Base-by-base conservation (phyloP, 1,284 basidiomycete species). In the Boletus smithii region DNA sequence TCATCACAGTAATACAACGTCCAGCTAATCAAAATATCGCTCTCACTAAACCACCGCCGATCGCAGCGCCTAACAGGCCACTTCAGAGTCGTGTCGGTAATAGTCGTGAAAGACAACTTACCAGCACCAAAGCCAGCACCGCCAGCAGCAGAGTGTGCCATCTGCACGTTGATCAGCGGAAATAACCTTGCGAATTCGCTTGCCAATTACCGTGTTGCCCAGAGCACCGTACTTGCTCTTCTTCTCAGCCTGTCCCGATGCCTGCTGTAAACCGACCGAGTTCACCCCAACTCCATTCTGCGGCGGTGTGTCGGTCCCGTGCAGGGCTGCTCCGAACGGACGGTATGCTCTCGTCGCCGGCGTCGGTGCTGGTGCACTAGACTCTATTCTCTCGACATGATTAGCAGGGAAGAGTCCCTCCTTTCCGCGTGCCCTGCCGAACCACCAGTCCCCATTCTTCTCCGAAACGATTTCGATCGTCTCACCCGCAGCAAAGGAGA, bases 71-170 rank as follows among this genome's bases (percentile, higher is more conserved):
- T 76, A 36, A 5, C 48, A 20, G 16, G 30, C 39, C 18, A 4
- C 3, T 3, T 50, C 39, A 59, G 44, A 16, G 11, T 3, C 24
- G 16, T 6, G 9, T 17, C 43, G 0, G 5, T 22, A 1, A 14
- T 6, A 32, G 1, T 23, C 24, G 8, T 5, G 11, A 32, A 4
- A 24, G 34, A 49, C 11, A 13, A 61, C 62, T 38, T 34, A 75
- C 77, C 77, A 44, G 79, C 83, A 55, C 85, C 84, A 53, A 87
- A 86, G 8, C 85, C 85, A 44, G 81, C 76, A 61, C 85, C 85
- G 36, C 84, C 83, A 4, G 75, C 85, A 33, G 85, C 84, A 38
- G 81, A 77, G 39, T 77, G 73, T 4, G 82, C 83, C 71, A 86
- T 74, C 81, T 82, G 48, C 49, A 54, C 24, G 47, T 35, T 26